phyloP scores from a whole-genome alignment of 2,329 filamentous ascomycete species.

The Beauveria sp. region DNA sequence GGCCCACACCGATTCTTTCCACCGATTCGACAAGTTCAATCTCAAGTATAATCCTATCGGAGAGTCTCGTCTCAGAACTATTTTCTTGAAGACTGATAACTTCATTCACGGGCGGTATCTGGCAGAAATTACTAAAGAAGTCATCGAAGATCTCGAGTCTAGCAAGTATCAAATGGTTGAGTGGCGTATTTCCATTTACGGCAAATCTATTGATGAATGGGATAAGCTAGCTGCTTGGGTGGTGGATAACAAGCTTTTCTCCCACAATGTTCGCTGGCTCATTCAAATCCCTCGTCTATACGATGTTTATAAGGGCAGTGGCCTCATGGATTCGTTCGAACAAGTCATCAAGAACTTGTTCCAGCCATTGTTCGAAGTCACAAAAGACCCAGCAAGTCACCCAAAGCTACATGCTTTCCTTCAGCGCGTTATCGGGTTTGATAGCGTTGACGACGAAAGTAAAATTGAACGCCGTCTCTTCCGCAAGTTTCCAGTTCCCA shows the following conservation, averaged over 20 bases:
- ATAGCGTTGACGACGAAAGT: slow-evolving; percentile 97
- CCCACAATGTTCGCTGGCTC: slow-evolving; percentile 94
- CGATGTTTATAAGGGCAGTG: slow-evolving; percentile 88
- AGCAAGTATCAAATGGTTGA: slow-evolving; percentile 99
- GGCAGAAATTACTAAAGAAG: slow-evolving; percentile 95
- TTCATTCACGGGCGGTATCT: slow-evolving; percentile 93
- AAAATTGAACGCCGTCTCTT: slow-evolving; percentile 92
- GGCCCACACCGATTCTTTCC: slow-evolving; percentile 96
- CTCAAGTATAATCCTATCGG: slow-evolving; percentile 97
- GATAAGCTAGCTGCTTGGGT: slow-evolving; percentile 97
- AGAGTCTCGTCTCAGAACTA: slow-evolving; percentile 91
- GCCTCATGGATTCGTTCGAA: slow-evolving; percentile 82
- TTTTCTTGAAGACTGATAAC: slow-evolving; percentile 98
- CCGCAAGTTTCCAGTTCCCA: slow-evolving; percentile 88
- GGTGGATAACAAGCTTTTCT: slow-evolving; percentile 95
- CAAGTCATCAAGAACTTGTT: slow-evolving; percentile 89
- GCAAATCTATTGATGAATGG: slow-evolving; percentile 88
- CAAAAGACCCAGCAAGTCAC: slow-evolving; percentile 75
- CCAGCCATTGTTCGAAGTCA: slow-evolving; percentile 89
- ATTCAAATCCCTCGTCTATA: slow-evolving; percentile 92
- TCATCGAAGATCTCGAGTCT: slow-evolving; percentile 92
- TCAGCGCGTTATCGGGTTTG: slow-evolving; percentile 91
- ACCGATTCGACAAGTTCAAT: slow-evolving; percentile 99
- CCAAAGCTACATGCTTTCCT: slow-evolving; percentile 93
- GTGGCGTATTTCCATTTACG: slow-evolving; percentile 97